Evolutionary conservation across 495 filamentous ascomycete species (phyloP).

Genomic region (Immersiella caudata): DNA sequence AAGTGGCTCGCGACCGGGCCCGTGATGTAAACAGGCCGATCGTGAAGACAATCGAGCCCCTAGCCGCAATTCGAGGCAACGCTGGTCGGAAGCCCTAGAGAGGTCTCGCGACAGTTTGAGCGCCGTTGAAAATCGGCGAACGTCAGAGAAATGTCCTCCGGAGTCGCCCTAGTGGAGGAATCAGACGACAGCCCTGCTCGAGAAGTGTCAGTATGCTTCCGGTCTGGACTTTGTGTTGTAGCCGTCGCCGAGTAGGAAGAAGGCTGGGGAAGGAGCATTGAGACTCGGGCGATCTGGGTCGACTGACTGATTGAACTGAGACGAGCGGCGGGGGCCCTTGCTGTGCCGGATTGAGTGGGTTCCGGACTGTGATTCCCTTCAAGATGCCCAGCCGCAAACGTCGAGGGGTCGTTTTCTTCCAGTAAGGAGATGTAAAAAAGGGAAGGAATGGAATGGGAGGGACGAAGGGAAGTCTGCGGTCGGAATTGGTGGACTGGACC

Average conservation of each 20-base stretch:
- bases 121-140: slow-evolving; percentile 7
- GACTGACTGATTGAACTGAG: slow-evolving; percentile 19
- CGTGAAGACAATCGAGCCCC: background rate
- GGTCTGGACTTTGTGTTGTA: slow-evolving; percentile 7
- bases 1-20: slow-evolving; percentile 6
- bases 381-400: slow-evolving; percentile 16
- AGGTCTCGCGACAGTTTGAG: background rate
- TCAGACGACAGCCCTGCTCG: background rate
- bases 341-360: background rate
- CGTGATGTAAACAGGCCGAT: slow-evolving; percentile 12
- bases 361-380: slow-evolving; percentile 6
- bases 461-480: slow-evolving; percentile 6
- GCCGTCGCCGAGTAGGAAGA: slow-evolving; percentile 14
- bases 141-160: background rate
- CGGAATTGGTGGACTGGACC: slow-evolving; percentile 17
- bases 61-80: slow-evolving; percentile 11
- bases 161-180: background rate
- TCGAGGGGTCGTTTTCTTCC: slow-evolving; percentile 2
- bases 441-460: slow-evolving; percentile 13
- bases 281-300: slow-evolving; percentile 15
- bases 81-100: background rate
- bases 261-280: slow-evolving; percentile 6
- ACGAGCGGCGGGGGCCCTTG: slow-evolving; percentile 12
- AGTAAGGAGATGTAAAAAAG: slow-evolving; percentile 6
- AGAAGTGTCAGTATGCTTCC: slow-evolving; percentile 30